These are phyloP conservation scores for Eucalyptus cloeziana DNA, from an alignment of 345 rosid species.

Conservation along the genomic window DNA sequence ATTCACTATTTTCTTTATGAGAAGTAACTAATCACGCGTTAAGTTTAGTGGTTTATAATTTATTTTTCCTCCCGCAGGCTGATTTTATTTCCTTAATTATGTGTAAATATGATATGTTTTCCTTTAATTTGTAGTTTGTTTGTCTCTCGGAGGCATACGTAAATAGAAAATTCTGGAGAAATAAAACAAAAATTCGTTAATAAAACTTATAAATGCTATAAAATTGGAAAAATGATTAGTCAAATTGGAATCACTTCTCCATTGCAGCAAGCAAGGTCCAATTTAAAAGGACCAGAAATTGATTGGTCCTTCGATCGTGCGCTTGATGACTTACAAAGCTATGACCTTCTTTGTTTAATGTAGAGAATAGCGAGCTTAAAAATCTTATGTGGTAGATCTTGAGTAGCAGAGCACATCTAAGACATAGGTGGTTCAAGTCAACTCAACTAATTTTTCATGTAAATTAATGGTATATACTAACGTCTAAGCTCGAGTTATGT, in stretches of 20 bases:
- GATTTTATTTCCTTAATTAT: background rate
- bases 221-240: background rate
- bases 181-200: background rate
- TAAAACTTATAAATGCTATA: background rate
- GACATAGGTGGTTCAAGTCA: background rate
- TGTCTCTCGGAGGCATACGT: background rate
- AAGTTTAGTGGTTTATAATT: background rate
- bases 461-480: background rate
- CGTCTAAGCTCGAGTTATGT: background rate
- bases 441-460: background rate
- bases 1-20: background rate
- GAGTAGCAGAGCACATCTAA: background rate
- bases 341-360: background rate
- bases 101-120: background rate
- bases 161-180: background rate
- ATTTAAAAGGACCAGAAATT: background rate
- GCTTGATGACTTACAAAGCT: background rate
- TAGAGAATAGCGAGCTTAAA: background rate
- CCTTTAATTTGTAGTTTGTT: background rate
- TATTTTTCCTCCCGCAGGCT: background rate
- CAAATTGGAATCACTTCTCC: background rate
- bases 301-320: background rate
- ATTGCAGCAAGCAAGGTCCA: background rate
- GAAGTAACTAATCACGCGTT: background rate
- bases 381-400: background rate